Evolutionary conservation across 768 basidiomycete species (phyloP).

Genomic region (Lactarius trivialis): DNA sequence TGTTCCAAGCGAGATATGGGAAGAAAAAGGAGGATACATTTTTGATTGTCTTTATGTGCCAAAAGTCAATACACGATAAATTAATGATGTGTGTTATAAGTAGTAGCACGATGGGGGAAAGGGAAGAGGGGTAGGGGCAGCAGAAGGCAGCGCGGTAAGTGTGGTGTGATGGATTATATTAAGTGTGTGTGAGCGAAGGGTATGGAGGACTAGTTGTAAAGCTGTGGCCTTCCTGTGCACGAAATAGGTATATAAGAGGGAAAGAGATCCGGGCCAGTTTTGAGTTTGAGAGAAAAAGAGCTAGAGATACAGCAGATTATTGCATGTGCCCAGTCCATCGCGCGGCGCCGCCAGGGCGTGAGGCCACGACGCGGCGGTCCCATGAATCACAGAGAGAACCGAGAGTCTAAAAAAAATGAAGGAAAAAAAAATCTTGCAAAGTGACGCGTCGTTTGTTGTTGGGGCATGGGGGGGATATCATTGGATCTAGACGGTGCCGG

Average conservation of each 20-base stretch:
- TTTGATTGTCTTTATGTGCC: slow-evolving; percentile 10
- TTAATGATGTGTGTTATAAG: slow-evolving; percentile 12
- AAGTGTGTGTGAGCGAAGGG: background rate
- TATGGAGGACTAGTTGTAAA: background rate
- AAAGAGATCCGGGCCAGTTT: background rate
- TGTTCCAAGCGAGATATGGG: background rate
- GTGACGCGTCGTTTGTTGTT: background rate
- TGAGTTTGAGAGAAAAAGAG: background rate
- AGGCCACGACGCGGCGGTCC: slow-evolving; percentile 15
- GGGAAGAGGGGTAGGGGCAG: background rate
- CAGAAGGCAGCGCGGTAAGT: background rate
- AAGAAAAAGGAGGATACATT: slow-evolving; percentile 5
- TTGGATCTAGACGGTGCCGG: slow-evolving; percentile 11
- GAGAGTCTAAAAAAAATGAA: background rate
- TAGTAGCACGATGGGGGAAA: background rate
- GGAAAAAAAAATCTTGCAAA: background rate
- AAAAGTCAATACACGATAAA: slow-evolving; percentile 19
- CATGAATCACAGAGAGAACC: background rate
- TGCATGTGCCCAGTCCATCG: slow-evolving; percentile 18
- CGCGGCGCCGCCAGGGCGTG: slow-evolving; percentile 15
- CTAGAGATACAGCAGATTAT: slow-evolving; percentile 20
- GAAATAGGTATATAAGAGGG: background rate
- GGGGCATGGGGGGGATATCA: background rate
- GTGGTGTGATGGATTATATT: background rate
- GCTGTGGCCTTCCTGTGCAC: background rate